A percentile compares a stretch with the other conserved stretches of the same genome.
Conservation (phyloP, 208 protist genomes). For the Leishmania martiniquensis region DNA sequence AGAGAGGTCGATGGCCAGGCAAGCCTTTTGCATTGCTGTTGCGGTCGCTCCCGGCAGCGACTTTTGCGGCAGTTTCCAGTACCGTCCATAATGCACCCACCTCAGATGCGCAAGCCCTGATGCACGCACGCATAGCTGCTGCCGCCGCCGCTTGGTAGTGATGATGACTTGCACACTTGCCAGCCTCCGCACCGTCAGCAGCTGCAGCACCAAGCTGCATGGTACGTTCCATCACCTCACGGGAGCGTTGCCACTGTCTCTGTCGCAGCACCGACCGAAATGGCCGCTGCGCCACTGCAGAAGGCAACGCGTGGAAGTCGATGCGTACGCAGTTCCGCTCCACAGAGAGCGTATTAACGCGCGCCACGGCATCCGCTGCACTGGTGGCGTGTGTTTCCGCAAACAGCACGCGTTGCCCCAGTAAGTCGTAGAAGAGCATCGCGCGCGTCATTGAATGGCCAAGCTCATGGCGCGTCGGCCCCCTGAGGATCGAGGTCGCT, state of each 20-base stretch:
- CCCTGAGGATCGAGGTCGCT: not conserved
- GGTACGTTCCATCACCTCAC: not conserved
- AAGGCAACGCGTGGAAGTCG: not conserved
- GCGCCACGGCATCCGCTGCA: slow-evolving; percentile 36
- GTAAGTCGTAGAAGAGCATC: slow-evolving; percentile 79
- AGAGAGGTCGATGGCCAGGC: not conserved
- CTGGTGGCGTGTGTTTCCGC: slow-evolving; percentile 62
- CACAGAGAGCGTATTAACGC: slow-evolving; percentile 38
- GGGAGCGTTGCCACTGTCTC: slow-evolving; percentile 9
- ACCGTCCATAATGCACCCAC: slow-evolving; percentile 28
- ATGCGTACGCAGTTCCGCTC: slow-evolving; percentile 35
- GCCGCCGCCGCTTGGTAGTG: not conserved
- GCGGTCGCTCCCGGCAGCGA: not conserved
- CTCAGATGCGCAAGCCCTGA: slow-evolving; percentile 1
- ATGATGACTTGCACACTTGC: not conserved
- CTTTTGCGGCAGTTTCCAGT: not conserved
- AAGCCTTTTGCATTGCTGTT: not conserved
- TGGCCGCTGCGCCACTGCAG: slow-evolving; percentile 1
- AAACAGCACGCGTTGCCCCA: slow-evolving; percentile 76
- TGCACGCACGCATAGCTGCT: slow-evolving; percentile 15
- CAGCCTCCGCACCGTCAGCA: not conserved
- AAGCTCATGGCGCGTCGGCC: slow-evolving; percentile 9
- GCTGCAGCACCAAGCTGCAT: not conserved
- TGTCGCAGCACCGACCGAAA: slow-evolving; percentile 18
- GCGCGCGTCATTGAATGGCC: slow-evolving; percentile 56